Evolutionary conservation across 106 monocot genomes (phyloP), one percentile per base, ranked within the genome.

Genomic region (Xerophyta viscosa): DNA sequence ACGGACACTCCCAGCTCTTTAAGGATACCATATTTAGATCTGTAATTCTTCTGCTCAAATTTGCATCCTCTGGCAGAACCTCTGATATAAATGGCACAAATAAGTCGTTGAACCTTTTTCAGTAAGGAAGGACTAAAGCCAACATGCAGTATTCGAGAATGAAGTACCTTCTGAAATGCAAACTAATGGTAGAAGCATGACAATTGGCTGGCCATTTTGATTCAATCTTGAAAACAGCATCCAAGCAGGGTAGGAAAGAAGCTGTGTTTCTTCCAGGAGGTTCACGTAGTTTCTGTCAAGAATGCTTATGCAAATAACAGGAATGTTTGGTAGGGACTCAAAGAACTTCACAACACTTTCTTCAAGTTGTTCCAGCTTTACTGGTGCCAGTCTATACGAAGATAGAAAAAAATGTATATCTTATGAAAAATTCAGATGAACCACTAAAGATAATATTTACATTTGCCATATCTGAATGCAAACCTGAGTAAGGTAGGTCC

Each of bases 191-290:
- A 96, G 51, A 67, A 96, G 70, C 77, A 96, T 73, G 8, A 52
- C 37, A 46, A 78, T 68, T 21, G 94, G 88, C 59, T 77, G 68
- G 28, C 39, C 57, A 23, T 37, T 62, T 23, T 65, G 52, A 66
- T 76, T 29, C 4, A 88, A 54, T 45, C 84, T 77, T 56, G 94
- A 78, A 24, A 96, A 52, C 36, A 96, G 42, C 63, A 96, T 61
- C 94, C 94, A 96, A 48, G 84, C 75, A 37, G 88, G 88, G 17
- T 71, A 66, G 53, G 81, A 68, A 41, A 81, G 75, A 69, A 76
- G 63, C 31, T 78, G 52, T 29, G 75, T 48, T 79, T 85, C 81
- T 29, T 69, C 81, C 43, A 96, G 51, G 41, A 85, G 42, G 51
- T 68, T 67, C 6, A 50, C 78, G 68, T 72, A 96, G 56, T 84